Percentiles rank a stretch among this genome's conserved stretches.
Evolutionary conservation across 371 early-diverging fungal genomes (phyloP).

Genomic region (Saksenaea vasiformis): DNA sequence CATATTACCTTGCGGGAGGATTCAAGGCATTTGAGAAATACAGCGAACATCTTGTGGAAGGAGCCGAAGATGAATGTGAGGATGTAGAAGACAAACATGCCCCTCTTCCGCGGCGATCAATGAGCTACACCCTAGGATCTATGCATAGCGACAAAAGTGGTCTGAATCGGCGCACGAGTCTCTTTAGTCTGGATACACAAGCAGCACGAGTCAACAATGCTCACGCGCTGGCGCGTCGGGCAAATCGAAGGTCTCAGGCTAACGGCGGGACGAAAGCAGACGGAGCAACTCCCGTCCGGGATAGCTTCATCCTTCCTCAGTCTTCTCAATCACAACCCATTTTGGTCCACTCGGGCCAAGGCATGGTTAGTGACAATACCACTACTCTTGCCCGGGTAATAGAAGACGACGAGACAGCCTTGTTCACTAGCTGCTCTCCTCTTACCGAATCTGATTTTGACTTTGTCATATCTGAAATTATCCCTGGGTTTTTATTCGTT

Average conservation of each 20-base stretch:
- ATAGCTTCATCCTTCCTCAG: background rate
- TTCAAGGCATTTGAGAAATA: slow-evolving; percentile 33
- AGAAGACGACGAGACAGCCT: slow-evolving; percentile 31
- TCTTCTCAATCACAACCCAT: slow-evolving; percentile 11
- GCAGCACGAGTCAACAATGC: slow-evolving; percentile 52
- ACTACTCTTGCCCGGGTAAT: slow-evolving; percentile 27
- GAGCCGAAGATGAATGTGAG: slow-evolving; percentile 8
- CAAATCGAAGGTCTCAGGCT: slow-evolving; percentile 31
- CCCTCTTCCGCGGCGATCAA: slow-evolving; percentile 39
- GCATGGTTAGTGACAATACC: background rate
- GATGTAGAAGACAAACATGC: background rate
- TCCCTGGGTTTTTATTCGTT: slow-evolving; percentile 60
- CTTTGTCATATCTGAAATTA: slow-evolving; percentile 60
- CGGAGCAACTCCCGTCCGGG: background rate
- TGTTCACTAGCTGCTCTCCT: slow-evolving; percentile 31
- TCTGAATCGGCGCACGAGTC: slow-evolving; percentile 38
- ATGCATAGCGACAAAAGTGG: slow-evolving; percentile 21
- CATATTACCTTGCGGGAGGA: slow-evolving; percentile 39
- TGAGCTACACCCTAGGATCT: slow-evolving; percentile 46
- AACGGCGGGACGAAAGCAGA: slow-evolving; percentile 1
- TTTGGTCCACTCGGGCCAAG: slow-evolving; percentile 4
- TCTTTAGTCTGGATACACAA: slow-evolving; percentile 54
- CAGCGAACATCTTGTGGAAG: slow-evolving; percentile 11
- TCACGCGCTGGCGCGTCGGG: slow-evolving; percentile 49
- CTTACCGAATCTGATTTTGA: slow-evolving; percentile 48